Percentiles rank a stretch among this genome's conserved stretches.
phyloP scores from a whole-genome alignment of 306 rosid genomes.

The Cajanus cajan region DNA sequence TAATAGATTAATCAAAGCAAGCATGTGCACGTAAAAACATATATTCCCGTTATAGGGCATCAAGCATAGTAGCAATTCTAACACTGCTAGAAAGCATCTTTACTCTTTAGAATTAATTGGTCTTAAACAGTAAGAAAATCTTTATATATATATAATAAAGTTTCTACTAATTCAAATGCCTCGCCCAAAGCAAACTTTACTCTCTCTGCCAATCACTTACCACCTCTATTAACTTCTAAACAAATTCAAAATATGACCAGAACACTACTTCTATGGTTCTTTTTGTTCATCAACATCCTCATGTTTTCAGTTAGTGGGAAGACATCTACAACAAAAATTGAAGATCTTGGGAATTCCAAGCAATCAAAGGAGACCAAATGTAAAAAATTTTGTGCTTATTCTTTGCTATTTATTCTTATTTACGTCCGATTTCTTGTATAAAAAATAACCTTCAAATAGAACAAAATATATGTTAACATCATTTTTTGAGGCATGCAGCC shows the following conservation, averaged over 20 bases:
- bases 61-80: neutral
- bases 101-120: neutral
- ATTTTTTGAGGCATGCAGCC: conserved; percentile 36
- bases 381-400: conserved; percentile 26
- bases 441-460: neutral
- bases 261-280: conserved; percentile 22
- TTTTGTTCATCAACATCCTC: conserved; percentile 34
- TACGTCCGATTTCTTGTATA: neutral
- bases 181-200: neutral
- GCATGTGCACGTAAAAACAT: neutral
- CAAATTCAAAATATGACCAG: conserved; percentile 29
- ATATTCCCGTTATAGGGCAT: neutral
- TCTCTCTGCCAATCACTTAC: neutral
- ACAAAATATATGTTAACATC: neutral
- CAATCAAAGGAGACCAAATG: conserved; percentile 32
- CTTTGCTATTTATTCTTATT: neutral
- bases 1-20: neutral
- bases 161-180: neutral
- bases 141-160: conserved; percentile 39
- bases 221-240: neutral
- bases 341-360: conserved; percentile 18
- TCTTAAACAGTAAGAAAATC: neutral
- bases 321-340: conserved; percentile 12
- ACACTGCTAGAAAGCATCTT: neutral
- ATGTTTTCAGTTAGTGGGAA: conserved; percentile 33